Conservation (phyloP, 2,329 filamentous ascomycete genomes). For the Fusarium stilboides region DNA sequence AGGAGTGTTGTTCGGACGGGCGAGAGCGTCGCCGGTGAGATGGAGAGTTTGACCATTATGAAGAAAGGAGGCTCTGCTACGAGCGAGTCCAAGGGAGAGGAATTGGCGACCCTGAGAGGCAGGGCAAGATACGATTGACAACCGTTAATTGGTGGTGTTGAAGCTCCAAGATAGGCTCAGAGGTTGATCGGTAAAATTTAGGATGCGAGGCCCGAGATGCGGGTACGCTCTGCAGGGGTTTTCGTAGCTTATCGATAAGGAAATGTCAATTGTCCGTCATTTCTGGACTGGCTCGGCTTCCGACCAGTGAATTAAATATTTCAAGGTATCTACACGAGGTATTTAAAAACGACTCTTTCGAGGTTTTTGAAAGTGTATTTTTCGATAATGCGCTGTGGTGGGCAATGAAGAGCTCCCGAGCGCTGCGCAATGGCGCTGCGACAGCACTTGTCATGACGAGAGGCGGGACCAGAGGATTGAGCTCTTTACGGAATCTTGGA, state of each 20-base stretch:
- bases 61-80: not conserved
- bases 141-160: constrained; percentile 25
- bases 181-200: constrained; percentile 51
- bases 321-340: not conserved
- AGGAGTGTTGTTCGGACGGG: constrained; percentile 51
- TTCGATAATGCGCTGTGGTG: constrained; percentile 40
- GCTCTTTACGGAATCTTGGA: constrained; percentile 22
- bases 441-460: constrained; percentile 29
- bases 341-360: not conserved
- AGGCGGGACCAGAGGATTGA: constrained; percentile 38
- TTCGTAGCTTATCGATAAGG: constrained; percentile 50
- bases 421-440: constrained; percentile 45
- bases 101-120: constrained; percentile 30
- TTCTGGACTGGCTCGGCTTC: constrained; percentile 31
- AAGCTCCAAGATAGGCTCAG: constrained; percentile 29
- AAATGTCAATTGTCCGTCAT: constrained; percentile 34
- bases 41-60: constrained; percentile 52
- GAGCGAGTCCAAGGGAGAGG: constrained; percentile 15
- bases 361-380: not conserved
- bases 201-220: constrained; percentile 39
- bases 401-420: constrained; percentile 46
- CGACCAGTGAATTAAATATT: constrained; percentile 19
- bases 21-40: constrained; percentile 50
- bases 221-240: constrained; percentile 34
- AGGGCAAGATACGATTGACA: constrained; percentile 25